Base-by-base conservation (phyloP, 768 basidiomycete species). In the Podaxis mareebaensis region DNA sequence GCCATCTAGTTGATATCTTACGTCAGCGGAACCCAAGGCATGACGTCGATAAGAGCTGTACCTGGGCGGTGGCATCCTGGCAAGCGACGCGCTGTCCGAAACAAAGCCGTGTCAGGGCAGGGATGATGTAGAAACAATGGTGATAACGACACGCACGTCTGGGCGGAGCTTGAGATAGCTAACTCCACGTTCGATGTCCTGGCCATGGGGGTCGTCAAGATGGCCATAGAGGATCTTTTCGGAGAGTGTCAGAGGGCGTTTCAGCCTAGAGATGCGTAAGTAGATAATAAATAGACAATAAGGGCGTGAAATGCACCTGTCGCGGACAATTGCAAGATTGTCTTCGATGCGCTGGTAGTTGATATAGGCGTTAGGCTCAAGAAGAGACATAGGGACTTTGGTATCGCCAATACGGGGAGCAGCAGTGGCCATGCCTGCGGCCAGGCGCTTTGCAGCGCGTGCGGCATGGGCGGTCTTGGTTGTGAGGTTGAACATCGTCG, bases 171-270 rank as follows among this genome's bases (percentile, higher is more conserved):
- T 98, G 77, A 99, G 88, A 81, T 99, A 99, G 74, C 93, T 96
- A 59, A 83, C 84, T 61, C 97, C 97, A 56, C 96, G 91, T 64
- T 85, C 85, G 72, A 99, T 92, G 71, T 96, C 93, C 76, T 95
- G 93, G 71, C 88, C 85, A 68, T 90, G 88, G 59, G 96, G 88
- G 78, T 98, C 92, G 77, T 98, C 96, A 69, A 99, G 85, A 81
- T 99, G 97, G 62, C 97, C 97, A 76, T 99, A 99, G 44, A 98
- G 82, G 72, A 97, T 91, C 86, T 98, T 97, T 78, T 98, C 96
- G 64, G 96, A 95, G 69, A 96, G 78, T 15, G 96, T 97, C 76
- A 97, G 78, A 48, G 95, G 95, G 39, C 94, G 92, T 70, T 90
- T 85, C 69, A 97, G 81, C 74, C 95, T 96, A 10, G 46, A 33